A percentile compares a stretch with the other conserved stretches of the same genome.
phyloP scores from a whole-genome alignment of 2,329 filamentous ascomycete genomes.

The Botrytis pseudocinerea region DNA sequence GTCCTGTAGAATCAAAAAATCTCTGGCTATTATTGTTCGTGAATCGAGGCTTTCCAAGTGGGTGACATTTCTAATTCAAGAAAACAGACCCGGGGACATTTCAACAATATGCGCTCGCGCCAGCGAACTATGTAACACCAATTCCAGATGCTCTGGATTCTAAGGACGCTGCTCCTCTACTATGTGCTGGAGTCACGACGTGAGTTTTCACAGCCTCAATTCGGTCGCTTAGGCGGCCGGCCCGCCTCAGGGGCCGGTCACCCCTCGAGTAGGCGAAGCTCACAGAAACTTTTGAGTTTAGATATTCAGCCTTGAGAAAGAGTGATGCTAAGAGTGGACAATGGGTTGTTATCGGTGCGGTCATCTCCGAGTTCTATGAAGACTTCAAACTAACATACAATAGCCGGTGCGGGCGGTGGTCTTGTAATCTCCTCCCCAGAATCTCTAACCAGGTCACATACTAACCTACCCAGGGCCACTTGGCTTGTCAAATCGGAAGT shows the following conservation, averaged over 20 bases:
- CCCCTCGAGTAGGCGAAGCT: conserved; percentile 34
- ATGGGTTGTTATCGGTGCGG: conserved; percentile 40
- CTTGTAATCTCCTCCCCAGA: conserved; percentile 41
- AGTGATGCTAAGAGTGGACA: conserved; percentile 50
- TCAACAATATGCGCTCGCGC: conserved; percentile 65
- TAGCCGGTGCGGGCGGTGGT: conserved; percentile 59
- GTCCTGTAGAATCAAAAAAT: conserved; percentile 51
- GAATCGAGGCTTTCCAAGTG: conserved; percentile 8
- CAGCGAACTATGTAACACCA: conserved; percentile 68
- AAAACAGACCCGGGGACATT: conserved; percentile 61
- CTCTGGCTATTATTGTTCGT: conserved; percentile 61
- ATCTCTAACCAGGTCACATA: neutral
- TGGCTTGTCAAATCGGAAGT: conserved; percentile 60
- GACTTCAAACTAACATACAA: conserved; percentile 28
- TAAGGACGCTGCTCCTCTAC: conserved; percentile 63
- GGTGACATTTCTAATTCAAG: conserved; percentile 3
- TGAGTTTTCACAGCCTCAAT: conserved; percentile 33
- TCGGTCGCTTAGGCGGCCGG: conserved; percentile 20
- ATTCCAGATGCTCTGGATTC: conserved; percentile 63
- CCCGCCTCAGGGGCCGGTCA: conserved; percentile 19
- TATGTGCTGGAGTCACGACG: conserved; percentile 67
- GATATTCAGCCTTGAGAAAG: conserved; percentile 64
- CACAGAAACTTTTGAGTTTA: conserved; percentile 31
- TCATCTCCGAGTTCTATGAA: conserved; percentile 26
- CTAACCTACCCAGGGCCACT: conserved; percentile 49